Evolutionary conservation across 768 basidiomycete genomes (phyloP).

Genomic region (Boletellus ananas): DNA sequence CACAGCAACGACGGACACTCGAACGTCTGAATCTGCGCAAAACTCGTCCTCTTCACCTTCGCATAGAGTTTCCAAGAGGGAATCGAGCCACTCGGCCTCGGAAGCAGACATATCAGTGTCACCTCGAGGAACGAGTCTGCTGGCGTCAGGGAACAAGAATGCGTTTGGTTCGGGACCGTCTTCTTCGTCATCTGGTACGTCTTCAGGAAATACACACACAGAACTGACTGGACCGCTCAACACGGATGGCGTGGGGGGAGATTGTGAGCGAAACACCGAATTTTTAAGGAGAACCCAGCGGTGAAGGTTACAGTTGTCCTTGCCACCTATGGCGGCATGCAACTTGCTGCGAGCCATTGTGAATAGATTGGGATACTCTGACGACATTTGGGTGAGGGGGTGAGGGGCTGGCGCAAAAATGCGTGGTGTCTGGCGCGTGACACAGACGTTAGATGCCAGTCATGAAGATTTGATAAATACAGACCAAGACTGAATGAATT

Average conservation of each 20-base stretch:
- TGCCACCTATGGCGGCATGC: slow-evolving; percentile 55
- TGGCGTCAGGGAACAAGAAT: slow-evolving; percentile 80
- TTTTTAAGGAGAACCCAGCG: slow-evolving; percentile 90
- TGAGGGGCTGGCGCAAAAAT: slow-evolving; percentile 4
- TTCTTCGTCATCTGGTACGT: slow-evolving; percentile 48
- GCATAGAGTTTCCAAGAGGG: slow-evolving; percentile 67
- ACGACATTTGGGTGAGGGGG: slow-evolving; percentile 40
- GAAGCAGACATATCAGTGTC: slow-evolving; percentile 41
- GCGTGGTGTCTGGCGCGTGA: slow-evolving; percentile 20
- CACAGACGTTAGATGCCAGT: slow-evolving; percentile 1
- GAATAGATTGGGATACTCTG: slow-evolving; percentile 48
- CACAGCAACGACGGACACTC: slow-evolving; percentile 43
- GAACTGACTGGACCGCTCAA: slow-evolving; percentile 19
- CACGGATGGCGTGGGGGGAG: slow-evolving; percentile 33
- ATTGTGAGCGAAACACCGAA: slow-evolving; percentile 58
- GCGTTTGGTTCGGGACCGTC: slow-evolving; percentile 54
- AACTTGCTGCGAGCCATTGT: slow-evolving; percentile 72
- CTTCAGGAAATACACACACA: slow-evolving; percentile 33
- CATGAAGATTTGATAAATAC: slow-evolving; percentile 1
- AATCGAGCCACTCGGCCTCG: slow-evolving; percentile 81
- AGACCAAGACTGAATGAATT: slow-evolving; percentile 23
- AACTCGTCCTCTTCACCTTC: slow-evolving; percentile 70
- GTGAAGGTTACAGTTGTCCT: slow-evolving; percentile 72
- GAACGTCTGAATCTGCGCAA: slow-evolving; percentile 41
- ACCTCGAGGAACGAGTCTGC: slow-evolving; percentile 43